These are phyloP conservation scores for Heterobasidion irregulare DNA, from an alignment of 1,284 basidiomycete species.

Conservation along the genomic window DNA sequence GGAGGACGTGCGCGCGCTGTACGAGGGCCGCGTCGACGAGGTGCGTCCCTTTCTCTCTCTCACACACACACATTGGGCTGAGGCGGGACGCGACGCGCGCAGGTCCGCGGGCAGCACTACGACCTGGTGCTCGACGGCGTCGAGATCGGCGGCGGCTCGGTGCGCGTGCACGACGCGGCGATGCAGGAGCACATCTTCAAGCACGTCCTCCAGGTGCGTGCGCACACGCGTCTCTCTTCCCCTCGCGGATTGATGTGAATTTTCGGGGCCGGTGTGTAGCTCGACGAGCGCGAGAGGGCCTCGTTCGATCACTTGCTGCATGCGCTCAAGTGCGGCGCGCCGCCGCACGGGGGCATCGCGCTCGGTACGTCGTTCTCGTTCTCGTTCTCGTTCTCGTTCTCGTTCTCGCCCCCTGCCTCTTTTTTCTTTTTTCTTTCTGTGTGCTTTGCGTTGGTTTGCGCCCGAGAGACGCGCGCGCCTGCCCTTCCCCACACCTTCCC, in stretches of 20 bases:
- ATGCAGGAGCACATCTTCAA: slow-evolving; percentile 84
- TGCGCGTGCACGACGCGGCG: slow-evolving; percentile 81
- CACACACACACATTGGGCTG: too few relatives aligned
- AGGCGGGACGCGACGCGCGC: neutral
- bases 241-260: neutral
- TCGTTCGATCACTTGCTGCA: slow-evolving; percentile 82
- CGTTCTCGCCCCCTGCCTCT: too few relatives aligned
- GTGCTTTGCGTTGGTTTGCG: neutral
- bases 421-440: neutral
- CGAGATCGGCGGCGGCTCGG: slow-evolving; percentile 91
- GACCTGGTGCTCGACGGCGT: slow-evolving; percentile 94
- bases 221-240: neutral
- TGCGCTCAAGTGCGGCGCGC: slow-evolving; percentile 83
- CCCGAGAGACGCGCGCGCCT: too few relatives aligned
- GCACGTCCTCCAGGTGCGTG: slow-evolving; percentile 66
- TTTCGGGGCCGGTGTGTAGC: slow-evolving; percentile 31
- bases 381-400: neutral
- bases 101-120: slow-evolving; percentile 94
- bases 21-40: slow-evolving; percentile 54
- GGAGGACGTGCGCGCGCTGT: slow-evolving; percentile 73
- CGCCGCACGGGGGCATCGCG: slow-evolving; percentile 94
- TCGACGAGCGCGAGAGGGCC: slow-evolving; percentile 61
- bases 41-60: slow-evolving; percentile 27
- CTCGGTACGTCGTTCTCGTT: slow-evolving; percentile 45
- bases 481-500: too few relatives aligned